Base-by-base conservation (phyloP, 371 early-diverging fungal species). In the Chytridium lagenaria region DNA sequence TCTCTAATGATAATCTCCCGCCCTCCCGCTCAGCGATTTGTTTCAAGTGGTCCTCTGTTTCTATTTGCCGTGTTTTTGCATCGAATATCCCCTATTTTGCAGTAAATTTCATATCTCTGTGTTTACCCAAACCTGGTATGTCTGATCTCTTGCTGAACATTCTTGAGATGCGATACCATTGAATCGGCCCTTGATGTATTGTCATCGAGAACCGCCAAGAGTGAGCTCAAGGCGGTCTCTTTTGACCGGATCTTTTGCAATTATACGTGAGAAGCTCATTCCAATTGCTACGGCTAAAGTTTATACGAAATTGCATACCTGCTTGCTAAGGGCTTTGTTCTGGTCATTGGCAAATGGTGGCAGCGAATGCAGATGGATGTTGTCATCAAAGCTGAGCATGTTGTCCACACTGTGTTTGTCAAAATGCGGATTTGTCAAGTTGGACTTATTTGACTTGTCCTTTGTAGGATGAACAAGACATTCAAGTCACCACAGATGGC, bases 21-120 rank as follows among this genome's bases (percentile, higher is more conserved):
- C 69, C 73, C 66, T 87, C 85, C 12, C 88, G 75, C 55, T 87
- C 87, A 0, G 88, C 81, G 2, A 88, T 70, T 68, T 82, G 83
- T 68, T 85, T 85, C 55, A 88, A 81, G 44, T 88, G 87, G 36
- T 86, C 85, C 72, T 88, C 88, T 15, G 86, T 83, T 50, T 88
- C 83, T 28, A 86, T 88, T 39, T 87, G 84, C 3, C 87, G 75
- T 28, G 75, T 80, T 68, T 83, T 82, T 15, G 87, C 87, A 63
- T 88, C 87, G 40, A 80, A 75, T 15, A 88, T 65, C 0, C 78
- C 84, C 83, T 85, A 37, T 52, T 26, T n/a, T 30, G 44, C 44
- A 7, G 57, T 23, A 37, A 40, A 15, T 0, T 26, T 30, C 66
- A 7, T 10, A 15, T 1, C 5, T 30, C 30, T 22, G n/a, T 36